Evolutionary conservation across 768 basidiomycete species (phyloP), one percentile per base, ranked within the genome.

Genomic region (Crepidotus variabilis): DNA sequence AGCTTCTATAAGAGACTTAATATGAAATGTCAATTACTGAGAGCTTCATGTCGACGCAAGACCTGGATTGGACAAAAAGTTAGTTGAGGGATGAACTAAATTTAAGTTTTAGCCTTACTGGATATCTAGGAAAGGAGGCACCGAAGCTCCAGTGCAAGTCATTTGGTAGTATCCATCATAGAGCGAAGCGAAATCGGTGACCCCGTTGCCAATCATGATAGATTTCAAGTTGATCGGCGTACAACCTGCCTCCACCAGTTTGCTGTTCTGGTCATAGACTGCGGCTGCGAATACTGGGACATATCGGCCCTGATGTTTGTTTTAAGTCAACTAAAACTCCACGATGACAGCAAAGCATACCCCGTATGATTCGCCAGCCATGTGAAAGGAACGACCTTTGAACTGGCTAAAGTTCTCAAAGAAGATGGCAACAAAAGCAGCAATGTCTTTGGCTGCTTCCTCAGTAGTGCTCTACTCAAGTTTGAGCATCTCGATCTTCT

Each of bases 291-390:
- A 93, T 0, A 88, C 72, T 0, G 86, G 88, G 1, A 90, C 73
- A 63, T 89, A 88, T 8, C 83, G 80, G 10, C 87, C 86, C 86
- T 87, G 33, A 45, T 2, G 7, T 21, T n/a, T 18, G 16, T 11
- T 23, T 34, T 14, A 35, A 46, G 11, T 23, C 47, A 14, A n/a
- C 7, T 18, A 21, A 34, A 20, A 1, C n/a, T 28, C 7, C 10
- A 43, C n/a, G 28, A 33, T 48, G 48, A 0, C 13, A 28, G 28
- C 10, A 28, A 22, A 36, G 64, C 81, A 58, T 56, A 88, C 90
- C 1, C 81, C 90, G 61, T 92, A 92, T 0, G 87, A 91, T 70
- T 92, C 90, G 9, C 90, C 84, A 0, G 82, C 75, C 75, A 87
- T 78, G 58, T 87, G 85, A 69, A 87, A 84, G 1, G 73, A 65